Conservation (phyloP, 2,329 filamentous ascomycete genomes). For the Aspergillus viridinutans region DNA sequence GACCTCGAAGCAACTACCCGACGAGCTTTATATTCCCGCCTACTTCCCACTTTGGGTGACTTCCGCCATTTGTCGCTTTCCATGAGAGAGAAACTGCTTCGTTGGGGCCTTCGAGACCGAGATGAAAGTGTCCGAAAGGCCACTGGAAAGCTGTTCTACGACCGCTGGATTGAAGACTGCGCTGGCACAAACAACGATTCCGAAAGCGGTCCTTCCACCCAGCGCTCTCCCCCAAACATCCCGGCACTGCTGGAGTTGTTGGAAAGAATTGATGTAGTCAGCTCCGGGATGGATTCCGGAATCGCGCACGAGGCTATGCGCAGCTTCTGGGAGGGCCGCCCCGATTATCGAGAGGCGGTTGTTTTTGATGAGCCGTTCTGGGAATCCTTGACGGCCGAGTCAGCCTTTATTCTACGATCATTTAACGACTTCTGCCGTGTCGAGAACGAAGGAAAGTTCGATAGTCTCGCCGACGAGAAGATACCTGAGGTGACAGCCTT, state of each 20-base stretch:
- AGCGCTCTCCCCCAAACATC: slow-evolving; percentile 62
- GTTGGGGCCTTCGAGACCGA: slow-evolving; percentile 90
- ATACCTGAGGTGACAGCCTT: slow-evolving; percentile 91
- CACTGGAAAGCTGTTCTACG: slow-evolving; percentile 81
- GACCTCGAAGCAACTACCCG: slow-evolving; percentile 83
- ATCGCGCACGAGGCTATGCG: slow-evolving; percentile 92
- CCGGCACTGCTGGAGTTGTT: slow-evolving; percentile 86
- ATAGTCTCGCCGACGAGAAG: slow-evolving; percentile 80
- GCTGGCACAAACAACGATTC: slow-evolving; percentile 62
- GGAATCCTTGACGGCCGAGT: slow-evolving; percentile 62
- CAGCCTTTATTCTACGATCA: slow-evolving; percentile 82
- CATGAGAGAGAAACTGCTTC: slow-evolving; percentile 90
- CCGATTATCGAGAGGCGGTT: slow-evolving; percentile 49
- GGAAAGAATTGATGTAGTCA: slow-evolving; percentile 89
- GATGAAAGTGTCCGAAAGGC: slow-evolving; percentile 94
- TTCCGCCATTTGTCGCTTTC: slow-evolving; percentile 89
- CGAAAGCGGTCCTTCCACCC: slow-evolving; percentile 47
- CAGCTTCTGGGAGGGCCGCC: slow-evolving; percentile 90
- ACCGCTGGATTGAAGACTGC: slow-evolving; percentile 97
- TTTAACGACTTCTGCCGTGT: slow-evolving; percentile 90
- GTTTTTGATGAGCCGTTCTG: slow-evolving; percentile 45
- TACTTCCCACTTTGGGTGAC: slow-evolving; percentile 85
- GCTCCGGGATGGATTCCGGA: slow-evolving; percentile 82
- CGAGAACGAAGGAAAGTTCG: slow-evolving; percentile 68
- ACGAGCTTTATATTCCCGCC: slow-evolving; percentile 77